A percentile compares a stretch with the other conserved stretches of the same genome.
Evolutionary conservation across 1,139 yeast species (phyloP).

Genomic region (Geotrichum restrictum): DNA sequence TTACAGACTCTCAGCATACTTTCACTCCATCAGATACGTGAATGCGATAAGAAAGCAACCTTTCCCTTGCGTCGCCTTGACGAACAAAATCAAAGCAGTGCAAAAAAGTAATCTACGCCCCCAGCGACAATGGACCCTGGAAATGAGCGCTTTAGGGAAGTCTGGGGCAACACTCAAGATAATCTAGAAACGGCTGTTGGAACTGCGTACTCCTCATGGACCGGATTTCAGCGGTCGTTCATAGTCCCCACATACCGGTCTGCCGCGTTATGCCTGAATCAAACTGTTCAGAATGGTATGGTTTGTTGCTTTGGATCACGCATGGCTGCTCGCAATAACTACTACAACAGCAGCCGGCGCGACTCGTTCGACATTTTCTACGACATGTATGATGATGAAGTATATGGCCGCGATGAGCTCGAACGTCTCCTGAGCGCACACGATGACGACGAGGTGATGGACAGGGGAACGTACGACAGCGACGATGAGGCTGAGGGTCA

Average conservation of each 20-base stretch:
- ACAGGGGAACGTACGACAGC: conserved; percentile 16
- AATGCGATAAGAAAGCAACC: too few species aligned
- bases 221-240: conserved; percentile 23
- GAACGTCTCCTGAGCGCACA: conserved; percentile 28
- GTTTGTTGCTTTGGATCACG: conserved; percentile 21
- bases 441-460: conserved; percentile 12
- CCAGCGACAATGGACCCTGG: conserved; percentile 25
- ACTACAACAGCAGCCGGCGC: conserved; percentile 23
- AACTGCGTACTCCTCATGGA: conserved; percentile 31
- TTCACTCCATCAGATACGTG: too few species aligned
- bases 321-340: conserved; percentile 11
- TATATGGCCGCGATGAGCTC: conserved; percentile 32
- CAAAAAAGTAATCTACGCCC: conserved; percentile 1
- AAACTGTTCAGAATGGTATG: not conserved
- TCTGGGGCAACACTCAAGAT: conserved; percentile 33
- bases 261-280: not conserved
- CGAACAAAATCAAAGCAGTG: not conserved
- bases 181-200: conserved; percentile 34
- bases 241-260: conserved; percentile 24
- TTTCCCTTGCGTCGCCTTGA: too few species aligned
- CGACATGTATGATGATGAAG: conserved; percentile 35
- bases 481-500: conserved; percentile 2
- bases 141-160: conserved; percentile 28
- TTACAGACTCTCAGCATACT: too few species aligned
- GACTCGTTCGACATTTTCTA: conserved; percentile 32